Evolutionary conservation across 2,329 filamentous ascomycete genomes (phyloP).

Genomic region (Pestalotiopsis sp.): DNA sequence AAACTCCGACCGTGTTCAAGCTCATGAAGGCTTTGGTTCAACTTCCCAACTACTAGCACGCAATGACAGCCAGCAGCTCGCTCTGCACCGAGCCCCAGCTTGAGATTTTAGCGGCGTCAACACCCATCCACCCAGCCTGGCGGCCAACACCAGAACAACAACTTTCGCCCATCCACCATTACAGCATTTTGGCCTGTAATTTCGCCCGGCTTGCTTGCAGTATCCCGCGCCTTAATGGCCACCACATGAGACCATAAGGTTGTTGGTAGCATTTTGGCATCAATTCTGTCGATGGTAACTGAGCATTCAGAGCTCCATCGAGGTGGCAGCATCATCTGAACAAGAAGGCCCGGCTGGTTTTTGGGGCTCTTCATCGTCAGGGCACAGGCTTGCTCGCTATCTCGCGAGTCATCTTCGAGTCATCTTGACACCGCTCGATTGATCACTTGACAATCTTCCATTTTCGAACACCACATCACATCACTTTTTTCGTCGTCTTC

Average conservation of each 20-base stretch:
- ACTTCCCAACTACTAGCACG: background rate
- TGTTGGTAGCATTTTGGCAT: background rate
- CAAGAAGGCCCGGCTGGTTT: background rate
- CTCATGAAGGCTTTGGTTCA: background rate
- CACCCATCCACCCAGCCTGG: background rate
- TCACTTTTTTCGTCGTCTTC: conserved; percentile 2
- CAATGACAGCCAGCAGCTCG: background rate
- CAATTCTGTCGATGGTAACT: background rate
- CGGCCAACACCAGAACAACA: background rate
- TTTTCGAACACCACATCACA: background rate
- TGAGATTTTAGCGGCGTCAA: background rate
- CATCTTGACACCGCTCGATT: background rate
- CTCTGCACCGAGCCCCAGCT: background rate
- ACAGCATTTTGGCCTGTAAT: background rate
- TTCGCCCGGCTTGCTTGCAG: background rate
- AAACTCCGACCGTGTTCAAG: conserved; percentile 15
- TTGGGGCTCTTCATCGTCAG: background rate
- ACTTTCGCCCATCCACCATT: background rate
- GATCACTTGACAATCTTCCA: background rate
- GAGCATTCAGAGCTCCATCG: background rate
- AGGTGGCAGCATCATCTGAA: background rate
- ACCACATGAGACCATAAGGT: background rate
- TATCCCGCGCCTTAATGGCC: background rate
- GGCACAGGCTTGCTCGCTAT: background rate
- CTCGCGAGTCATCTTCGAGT: background rate